These are phyloP conservation scores for Cajanus cajan DNA, from an alignment of 306 rosid genomes.

Conservation along the genomic window DNA sequence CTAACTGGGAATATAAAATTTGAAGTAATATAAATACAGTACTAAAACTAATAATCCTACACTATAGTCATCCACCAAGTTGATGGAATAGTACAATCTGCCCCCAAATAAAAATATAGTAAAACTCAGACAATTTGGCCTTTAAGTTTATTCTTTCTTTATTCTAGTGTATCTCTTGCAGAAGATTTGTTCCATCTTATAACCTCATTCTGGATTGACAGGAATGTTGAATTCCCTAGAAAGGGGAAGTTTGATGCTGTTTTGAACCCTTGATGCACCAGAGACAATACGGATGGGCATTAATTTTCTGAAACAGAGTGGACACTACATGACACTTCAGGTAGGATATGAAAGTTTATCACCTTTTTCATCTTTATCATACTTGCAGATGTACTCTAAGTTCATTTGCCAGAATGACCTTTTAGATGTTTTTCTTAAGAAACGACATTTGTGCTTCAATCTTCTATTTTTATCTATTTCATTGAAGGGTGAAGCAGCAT, in stretches of 20 bases:
- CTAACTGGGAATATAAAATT: too few species aligned
- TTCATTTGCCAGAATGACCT: conserved; percentile 3
- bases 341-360: conserved; percentile 43
- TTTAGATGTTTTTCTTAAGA: conserved; percentile 7
- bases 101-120: too few species aligned
- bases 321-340: conserved; percentile 99
- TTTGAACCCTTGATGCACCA: conserved; percentile 79
- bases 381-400: background rate
- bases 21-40: too few species aligned
- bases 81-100: too few species aligned
- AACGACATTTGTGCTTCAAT: conserved; percentile 12
- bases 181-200: too few species aligned
- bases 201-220: conserved; percentile 35
- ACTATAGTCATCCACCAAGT: too few species aligned
- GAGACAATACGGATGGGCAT: conserved; percentile 79
- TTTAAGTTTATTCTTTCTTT: too few species aligned
- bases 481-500: conserved; percentile 87
- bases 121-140: too few species aligned
- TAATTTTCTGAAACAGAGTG: conserved; percentile 77
- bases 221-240: conserved; percentile 65
- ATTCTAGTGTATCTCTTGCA: too few species aligned
- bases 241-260: conserved; percentile 93
- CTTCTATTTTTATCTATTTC: conserved; percentile 28
- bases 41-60: too few species aligned
- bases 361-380: conserved; percentile 14